Evolutionary conservation across 768 basidiomycete genomes (phyloP).

Genomic region (Serendipita sp.): DNA sequence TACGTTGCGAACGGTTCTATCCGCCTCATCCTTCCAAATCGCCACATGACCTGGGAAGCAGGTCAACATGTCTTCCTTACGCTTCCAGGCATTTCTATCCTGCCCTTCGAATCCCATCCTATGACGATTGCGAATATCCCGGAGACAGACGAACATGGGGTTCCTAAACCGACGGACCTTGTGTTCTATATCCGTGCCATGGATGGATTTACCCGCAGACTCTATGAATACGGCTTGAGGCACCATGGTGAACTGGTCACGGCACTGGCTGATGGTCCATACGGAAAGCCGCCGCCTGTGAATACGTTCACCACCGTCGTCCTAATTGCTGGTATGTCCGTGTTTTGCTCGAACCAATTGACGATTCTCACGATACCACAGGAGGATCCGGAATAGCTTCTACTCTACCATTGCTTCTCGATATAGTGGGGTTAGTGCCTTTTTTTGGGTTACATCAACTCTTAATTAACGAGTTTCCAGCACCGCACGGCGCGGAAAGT

Average conservation of each 20-base stretch:
- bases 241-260: constrained; percentile 23
- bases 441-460: neutral
- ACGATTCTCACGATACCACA: constrained; percentile 11
- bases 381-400: constrained; percentile 38
- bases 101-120: constrained; percentile 41
- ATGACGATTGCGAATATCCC: constrained; percentile 41
- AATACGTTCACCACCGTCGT: constrained; percentile 4
- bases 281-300: constrained; percentile 6
- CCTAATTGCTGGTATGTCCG: constrained; percentile 13
- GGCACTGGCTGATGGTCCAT: constrained; percentile 25
- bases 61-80: constrained; percentile 41
- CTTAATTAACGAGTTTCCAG: constrained; percentile 11
- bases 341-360: neutral
- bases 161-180: constrained; percentile 25
- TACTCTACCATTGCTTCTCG: constrained; percentile 30
- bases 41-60: constrained; percentile 35
- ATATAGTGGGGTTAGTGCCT: constrained; percentile 25
- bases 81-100: constrained; percentile 30
- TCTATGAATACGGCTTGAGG: constrained; percentile 21
- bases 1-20: constrained; percentile 33
- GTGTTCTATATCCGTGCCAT: constrained; percentile 46
- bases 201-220: constrained; percentile 41
- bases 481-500: constrained; percentile 17
- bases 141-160: constrained; percentile 7
- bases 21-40: constrained; percentile 28